Evolutionary conservation across 2,329 filamentous ascomycete species (phyloP), one percentile per base, ranked within the genome.

Genomic region (Penicillium sp.): DNA sequence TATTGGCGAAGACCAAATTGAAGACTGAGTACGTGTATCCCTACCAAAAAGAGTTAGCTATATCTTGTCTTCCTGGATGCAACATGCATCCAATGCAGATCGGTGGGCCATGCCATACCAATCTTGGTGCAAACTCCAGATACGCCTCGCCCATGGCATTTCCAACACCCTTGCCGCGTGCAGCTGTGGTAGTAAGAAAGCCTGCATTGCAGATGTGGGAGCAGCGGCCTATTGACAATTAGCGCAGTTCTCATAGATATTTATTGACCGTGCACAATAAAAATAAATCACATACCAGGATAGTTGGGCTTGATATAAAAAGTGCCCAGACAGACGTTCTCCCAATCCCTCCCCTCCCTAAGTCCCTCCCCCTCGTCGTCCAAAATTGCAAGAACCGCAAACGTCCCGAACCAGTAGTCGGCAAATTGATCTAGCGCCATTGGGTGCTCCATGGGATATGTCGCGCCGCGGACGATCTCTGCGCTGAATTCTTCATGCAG

Each of bases 241-340:
- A 52, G 44, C 16, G 2, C 23, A 19, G 18, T 29, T 10, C 13
- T 19, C 23, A 46, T n/a, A 13, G 8, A 29, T 27, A 14, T 11
- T 16, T 2, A 7, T 35, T 13, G 3, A 30, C 13, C 27, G 23
- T 26, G 13, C 34, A 19, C 4, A 14, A 3, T 9, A n/a, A 32
- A 5, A n/a, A 9, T 6, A 19, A 27, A 11, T 10, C 9, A 64
- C 60, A 48, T 53, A 74, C 71, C 71, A 14, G 72, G 72, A 69
- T 74, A 74, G 65, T 74, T 74, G 29, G 72, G 71, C 61, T 74
- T 74, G 29, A 72, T 60, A 69, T 74, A 74, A 60, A 74, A 74
- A 40, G 72, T 74, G 26, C 72, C 72, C 60, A 74, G 35, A 55
- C 71, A 74, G 36, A 63, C 63, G 51, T 51, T 66, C 54, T 66